phyloP scores from a whole-genome alignment of 208 protist species.

The Trypanosoma avium region DNA sequence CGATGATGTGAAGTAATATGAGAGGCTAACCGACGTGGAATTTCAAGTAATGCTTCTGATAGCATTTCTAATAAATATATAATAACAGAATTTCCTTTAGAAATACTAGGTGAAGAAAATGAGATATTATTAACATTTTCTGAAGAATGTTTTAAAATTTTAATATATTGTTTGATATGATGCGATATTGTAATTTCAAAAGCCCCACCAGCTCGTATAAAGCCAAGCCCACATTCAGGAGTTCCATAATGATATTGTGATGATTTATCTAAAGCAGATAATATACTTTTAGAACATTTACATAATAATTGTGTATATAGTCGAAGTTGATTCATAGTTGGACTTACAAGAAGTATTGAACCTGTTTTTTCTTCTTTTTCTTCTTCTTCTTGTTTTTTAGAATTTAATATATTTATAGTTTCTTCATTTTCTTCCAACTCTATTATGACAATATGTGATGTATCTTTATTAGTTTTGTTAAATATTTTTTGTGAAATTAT shows the following conservation, averaged over 20 bases:
- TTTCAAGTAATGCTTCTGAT: slow-evolving; percentile 32
- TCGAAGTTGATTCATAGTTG: slow-evolving; percentile 22
- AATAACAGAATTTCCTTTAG: slow-evolving; percentile 18
- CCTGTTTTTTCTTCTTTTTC: not conserved
- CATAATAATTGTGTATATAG: slow-evolving; percentile 27
- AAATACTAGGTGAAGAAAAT: not conserved
- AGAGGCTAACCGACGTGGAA: slow-evolving; percentile 30
- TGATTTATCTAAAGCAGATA: slow-evolving; percentile 8
- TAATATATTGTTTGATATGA: slow-evolving; percentile 1
- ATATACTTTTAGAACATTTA: slow-evolving; percentile 31
- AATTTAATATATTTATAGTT: too few relatives aligned
- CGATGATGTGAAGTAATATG: slow-evolving; percentile 21
- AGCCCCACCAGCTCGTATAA: slow-evolving; percentile 50
- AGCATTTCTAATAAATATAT: slow-evolving; percentile 34
- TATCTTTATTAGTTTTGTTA: not conserved
- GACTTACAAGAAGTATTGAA: slow-evolving; percentile 32
- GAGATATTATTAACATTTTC: not conserved
- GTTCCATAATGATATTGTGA: not conserved
- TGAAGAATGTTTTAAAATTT: slow-evolving; percentile 6
- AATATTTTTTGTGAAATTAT: too few relatives aligned
- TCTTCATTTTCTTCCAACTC: too few relatives aligned
- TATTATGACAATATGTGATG: slow-evolving; percentile 2
- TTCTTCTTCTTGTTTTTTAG: too few relatives aligned
- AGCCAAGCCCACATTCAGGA: slow-evolving; percentile 10
- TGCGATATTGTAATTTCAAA: slow-evolving; percentile 39